Conservation (phyloP, 2,329 filamentous ascomycete genomes). For the Fusarium palustre region DNA sequence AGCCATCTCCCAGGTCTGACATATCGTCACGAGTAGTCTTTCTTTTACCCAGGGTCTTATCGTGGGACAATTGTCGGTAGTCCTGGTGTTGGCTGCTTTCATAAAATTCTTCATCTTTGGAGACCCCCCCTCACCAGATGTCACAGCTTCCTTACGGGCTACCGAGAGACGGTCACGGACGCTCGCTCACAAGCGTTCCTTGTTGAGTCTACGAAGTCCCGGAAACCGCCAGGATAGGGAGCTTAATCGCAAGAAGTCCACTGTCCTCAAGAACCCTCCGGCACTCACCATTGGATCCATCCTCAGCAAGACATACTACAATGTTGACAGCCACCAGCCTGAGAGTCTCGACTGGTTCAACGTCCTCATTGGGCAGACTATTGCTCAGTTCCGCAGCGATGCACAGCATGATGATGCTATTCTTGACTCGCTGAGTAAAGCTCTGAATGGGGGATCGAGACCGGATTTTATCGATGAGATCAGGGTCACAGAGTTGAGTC, state of each 20-base stretch:
- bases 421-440: conserved; percentile 82
- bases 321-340: conserved; percentile 93
- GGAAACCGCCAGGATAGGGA: conserved; percentile 56
- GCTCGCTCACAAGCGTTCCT: conserved; percentile 79
- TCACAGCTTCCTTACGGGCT: conserved; percentile 79
- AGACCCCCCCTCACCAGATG: conserved; percentile 86
- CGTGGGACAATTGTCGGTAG: conserved; percentile 91
- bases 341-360: conserved; percentile 99
- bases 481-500: conserved; percentile 88
- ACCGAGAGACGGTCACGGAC: conserved; percentile 79
- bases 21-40: conserved; percentile 62
- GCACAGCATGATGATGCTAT: conserved; percentile 93
- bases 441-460: conserved; percentile 86
- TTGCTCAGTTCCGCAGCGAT: conserved; percentile 93
- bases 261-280: conserved; percentile 77
- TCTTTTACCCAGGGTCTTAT: conserved; percentile 96
- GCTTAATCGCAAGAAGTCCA: conserved; percentile 74
- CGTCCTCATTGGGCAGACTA: conserved; percentile 94
- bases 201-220: conserved; percentile 70
- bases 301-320: conserved; percentile 97
- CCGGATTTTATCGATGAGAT: conserved; percentile 96
- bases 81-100: conserved; percentile 90
- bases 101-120: conserved; percentile 99
- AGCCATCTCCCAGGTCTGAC: conserved; percentile 17
- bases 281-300: conserved; percentile 92